These are phyloP conservation scores for Diaporthe humulicola DNA, from an alignment of 2,329 filamentous ascomycete genomes.

Conservation along the genomic window DNA sequence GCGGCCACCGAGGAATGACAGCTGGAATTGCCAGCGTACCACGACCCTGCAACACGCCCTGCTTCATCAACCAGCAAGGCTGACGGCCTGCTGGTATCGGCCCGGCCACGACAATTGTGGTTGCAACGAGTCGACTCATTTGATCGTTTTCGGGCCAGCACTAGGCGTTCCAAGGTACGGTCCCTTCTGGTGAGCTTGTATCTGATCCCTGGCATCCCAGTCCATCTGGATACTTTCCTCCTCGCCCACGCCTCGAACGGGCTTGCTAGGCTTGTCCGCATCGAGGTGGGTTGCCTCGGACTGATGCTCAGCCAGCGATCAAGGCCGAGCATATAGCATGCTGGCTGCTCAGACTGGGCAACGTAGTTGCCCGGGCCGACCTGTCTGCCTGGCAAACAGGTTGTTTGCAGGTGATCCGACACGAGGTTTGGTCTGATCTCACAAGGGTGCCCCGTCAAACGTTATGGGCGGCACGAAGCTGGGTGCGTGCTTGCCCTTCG, in stretches of 20 bases:
- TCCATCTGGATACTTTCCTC: not conserved
- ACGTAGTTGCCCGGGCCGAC: not conserved
- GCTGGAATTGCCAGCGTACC: constrained; percentile 10
- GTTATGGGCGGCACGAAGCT: constrained; percentile 29
- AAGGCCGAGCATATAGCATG: not conserved
- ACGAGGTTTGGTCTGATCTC: constrained; percentile 13
- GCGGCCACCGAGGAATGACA: constrained; percentile 20
- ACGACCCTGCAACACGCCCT: not conserved
- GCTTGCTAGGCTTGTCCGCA: constrained; percentile 6
- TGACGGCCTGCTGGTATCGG: constrained; percentile 1
- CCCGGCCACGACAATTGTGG: not conserved
- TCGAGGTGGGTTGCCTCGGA: constrained; percentile 13
- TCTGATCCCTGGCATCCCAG: not conserved
- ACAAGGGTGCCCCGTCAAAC: constrained; percentile 7
- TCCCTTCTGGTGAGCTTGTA: not conserved
- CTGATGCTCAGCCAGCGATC: not conserved
- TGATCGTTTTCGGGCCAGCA: not conserved
- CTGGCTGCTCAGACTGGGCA: not conserved
- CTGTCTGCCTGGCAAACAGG: constrained; percentile 21
- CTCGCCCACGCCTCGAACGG: constrained; percentile 20
- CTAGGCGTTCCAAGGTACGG: not conserved
- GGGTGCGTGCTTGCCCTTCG: constrained; percentile 10
- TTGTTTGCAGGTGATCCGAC: constrained; percentile 6
- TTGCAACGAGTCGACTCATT: constrained; percentile 10
- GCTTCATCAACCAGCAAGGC: not conserved